Base-by-base conservation (phyloP, 805 yeast species). In the Candida loeiensis region DNA sequence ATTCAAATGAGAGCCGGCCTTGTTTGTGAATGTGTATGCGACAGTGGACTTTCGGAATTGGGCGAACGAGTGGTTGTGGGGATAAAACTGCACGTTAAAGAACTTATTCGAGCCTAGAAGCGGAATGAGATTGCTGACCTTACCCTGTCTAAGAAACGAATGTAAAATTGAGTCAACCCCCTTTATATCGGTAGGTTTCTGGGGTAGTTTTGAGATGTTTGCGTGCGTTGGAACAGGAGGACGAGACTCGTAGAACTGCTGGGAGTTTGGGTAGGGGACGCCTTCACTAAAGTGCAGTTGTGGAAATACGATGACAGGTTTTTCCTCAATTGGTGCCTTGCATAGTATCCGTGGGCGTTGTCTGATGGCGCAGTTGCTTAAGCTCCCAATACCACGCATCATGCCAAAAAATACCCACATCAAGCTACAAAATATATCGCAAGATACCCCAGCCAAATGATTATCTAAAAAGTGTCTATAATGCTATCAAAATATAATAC, bases 1-100 rank as follows among this genome's bases (percentile, higher is more conserved):
- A 41, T 68, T 68, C 21, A 66, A 45, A 6, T 49, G 48, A 28
- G 41, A 54, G 3, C 63, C 54, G 2, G 58, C 56, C n/a, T 37
- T 45, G 40, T 63, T 58, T 30, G 61, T 54, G 46, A 62, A 61
- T 2, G 60, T 58, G 37, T 60, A 58, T 9, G 73, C 66, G 25
- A 69, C 49, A 37, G 59, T 64, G 8, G 73, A 66, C 45, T 68
- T 68, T 28, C 73, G 53, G 30, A 50, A 53, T 30, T 35, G n/a
- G 11, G 61, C 47, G 4, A 63, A 32, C 32, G 46, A 46, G 46
- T 65, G 71, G 30, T 34, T 32, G 4, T 42, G 44, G 4, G 72
- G 71, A 9, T 58, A 50, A 40, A 62, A 67, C 37, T 47, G 54
- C 4, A 64, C 37, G 9, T 40, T 37, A 44, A 67, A 50, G 45